Base-by-base conservation (phyloP, 805 yeast genomes). In the Metschnikowia picachoensis region DNA sequence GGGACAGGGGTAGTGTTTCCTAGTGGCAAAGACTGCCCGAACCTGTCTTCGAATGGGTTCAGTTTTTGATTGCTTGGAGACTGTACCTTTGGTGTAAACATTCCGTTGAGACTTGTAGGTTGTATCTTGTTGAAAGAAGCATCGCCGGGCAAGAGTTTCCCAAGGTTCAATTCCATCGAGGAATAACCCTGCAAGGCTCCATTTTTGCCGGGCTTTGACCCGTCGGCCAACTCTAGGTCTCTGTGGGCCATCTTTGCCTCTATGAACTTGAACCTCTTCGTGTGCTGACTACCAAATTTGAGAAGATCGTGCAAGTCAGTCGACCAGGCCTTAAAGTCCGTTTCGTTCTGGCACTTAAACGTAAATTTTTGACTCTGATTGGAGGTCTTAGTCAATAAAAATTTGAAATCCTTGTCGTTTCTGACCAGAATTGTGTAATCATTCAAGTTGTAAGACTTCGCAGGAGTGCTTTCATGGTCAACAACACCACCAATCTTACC, bases 281-380 rank as follows among this genome's bases (percentile, higher is more conserved):
- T 59, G 36, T 79, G 77, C 32, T 64, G 58, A 44, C 65, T 61
- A 17, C 71, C 70, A 52, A 73, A 78, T 39, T 71, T 67, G 30
- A 77, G 69, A 52, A 83, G 64, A 50, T 80, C 82, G 29, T 67
- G 64, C 37, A 83, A 61, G 58, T 82, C 85, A 28, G 70, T 73
- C 31, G 68, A 63, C 88, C 88, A 83, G 52, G 70, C 72, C 25
- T 58, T 59, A 41, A 75, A 75, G 42, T 78, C 78, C 31, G 63
- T 68, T 13, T 54, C 61, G 27, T 67, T 69, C 49, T 73, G 57
- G 61, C 83, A 65, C 65, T 74, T 67, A 60, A 77, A 77, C 2
- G 72, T 66, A 39, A 57, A 55, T 54, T 66, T 70, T 29, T 65
- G 66, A 15, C 59, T 49, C 15, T 55, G 46, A 46, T 64, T 62